Evolutionary conservation across 305 asterid genomes (phyloP), one percentile per base, ranked within the genome.

Genomic region (Fraxinus albicans): DNA sequence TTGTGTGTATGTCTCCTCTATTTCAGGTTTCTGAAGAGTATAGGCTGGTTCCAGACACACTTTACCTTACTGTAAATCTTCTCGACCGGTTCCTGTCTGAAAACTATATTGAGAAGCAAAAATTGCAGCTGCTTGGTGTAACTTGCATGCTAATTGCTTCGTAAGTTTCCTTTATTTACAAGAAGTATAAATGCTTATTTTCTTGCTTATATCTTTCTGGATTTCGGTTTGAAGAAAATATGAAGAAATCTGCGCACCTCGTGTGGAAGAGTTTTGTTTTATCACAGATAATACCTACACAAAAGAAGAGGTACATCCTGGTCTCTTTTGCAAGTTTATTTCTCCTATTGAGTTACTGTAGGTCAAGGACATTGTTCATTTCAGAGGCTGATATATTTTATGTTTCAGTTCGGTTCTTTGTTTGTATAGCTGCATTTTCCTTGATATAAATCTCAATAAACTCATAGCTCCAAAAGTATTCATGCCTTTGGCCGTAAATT

Each of bases 131-230:
- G 82, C 94, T 97, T 85, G 99, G 99, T 21, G 98, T 97, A 78
- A 94, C 99, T 81, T 95, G 99, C 99, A 91, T 97, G 98, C 94
- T 97, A 73, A 94, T 95, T 90, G 93, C 99, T 80, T 95, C 98
- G 99, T 97, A 95, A 94, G 92, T 91, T 79, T 73, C 80, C 76
- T 19, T 34, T n/a, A 21, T 78, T 55, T 55, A 19, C 67, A 40
- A 36, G 2, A 6, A 36, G 12, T 73, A 70, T 44, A 69, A n/a
- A 2, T n/a, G 65, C 38, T 72, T 83, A 23, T 38, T 53, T 69
- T 84, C 85, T 79, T 77, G 73, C 6, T 80, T 84, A 69, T 55
- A 55, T 55, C 25, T 55, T 77, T 76, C 82, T 58, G 44, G n/a
- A 82, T 84, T 78, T 72, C 81, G 81, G 38, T 50, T 81, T 87